Percentiles rank a stretch among this genome's conserved stretches.
Conservation (phyloP, 1,284 basidiomycete species). For the Leccinum subatratum region DNA sequence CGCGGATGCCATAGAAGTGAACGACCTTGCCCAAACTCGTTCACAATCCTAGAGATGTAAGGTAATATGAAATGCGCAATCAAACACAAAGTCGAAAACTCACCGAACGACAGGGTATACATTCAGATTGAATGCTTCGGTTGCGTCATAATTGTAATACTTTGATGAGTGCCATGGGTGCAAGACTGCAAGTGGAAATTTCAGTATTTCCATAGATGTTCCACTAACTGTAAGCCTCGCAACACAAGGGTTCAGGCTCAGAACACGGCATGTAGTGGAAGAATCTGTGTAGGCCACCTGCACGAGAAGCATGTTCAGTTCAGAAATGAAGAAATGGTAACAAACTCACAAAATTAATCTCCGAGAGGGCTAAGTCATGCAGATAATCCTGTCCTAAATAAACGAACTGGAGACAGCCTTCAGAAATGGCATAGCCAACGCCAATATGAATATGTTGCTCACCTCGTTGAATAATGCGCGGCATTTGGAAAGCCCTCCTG, state of each 20-base stretch:
- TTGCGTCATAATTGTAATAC: no score
- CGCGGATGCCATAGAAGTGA: neutral
- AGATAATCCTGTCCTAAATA: constrained; percentile 52
- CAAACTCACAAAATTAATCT: constrained; percentile 42
- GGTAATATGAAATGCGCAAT: neutral
- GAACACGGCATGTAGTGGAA: constrained; percentile 53
- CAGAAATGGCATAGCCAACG: neutral
- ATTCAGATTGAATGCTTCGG: no score
- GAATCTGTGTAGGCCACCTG: constrained; percentile 61
- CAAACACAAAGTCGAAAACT: no score
- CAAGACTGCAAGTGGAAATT: neutral
- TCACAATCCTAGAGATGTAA: neutral
- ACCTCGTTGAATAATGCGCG: constrained; percentile 47
- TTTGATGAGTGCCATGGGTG: no score
- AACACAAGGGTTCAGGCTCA: constrained; percentile 32
- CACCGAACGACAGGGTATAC: no score
- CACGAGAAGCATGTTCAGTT: neutral
- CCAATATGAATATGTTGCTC: constrained; percentile 10
- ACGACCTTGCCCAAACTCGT: neutral
- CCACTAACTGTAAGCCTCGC: constrained; percentile 49
- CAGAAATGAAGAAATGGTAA: neutral
- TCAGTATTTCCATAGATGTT: constrained; percentile 54
- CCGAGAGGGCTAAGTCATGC: constrained; percentile 27
- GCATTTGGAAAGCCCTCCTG: constrained; percentile 29
- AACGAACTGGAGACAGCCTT: constrained; percentile 37